Percentiles rank a stretch among this genome's conserved stretches.
Conservation (phyloP, 2,329 filamentous ascomycete genomes). For the Penicillium sp. region DNA sequence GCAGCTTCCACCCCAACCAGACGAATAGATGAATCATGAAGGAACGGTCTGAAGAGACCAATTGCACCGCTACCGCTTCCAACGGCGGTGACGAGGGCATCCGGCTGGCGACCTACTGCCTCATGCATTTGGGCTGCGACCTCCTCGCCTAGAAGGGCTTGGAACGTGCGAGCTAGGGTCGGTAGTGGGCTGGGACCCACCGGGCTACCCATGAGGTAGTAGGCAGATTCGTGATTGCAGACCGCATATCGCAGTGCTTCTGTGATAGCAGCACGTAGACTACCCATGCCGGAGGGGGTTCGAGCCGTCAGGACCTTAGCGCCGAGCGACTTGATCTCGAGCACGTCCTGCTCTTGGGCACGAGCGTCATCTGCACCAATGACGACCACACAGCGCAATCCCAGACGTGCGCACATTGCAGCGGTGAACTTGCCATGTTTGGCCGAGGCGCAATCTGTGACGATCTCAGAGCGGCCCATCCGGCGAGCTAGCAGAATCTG, state of each 20-base stretch:
- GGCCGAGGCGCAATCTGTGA: constrained; percentile 26
- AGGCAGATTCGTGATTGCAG: constrained; percentile 24
- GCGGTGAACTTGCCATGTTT: constrained; percentile 26
- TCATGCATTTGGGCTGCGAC: constrained; percentile 23
- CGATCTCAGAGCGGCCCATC: constrained; percentile 24
- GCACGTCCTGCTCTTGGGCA: constrained; percentile 21
- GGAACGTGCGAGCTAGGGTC: constrained; percentile 26
- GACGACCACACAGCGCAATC: constrained; percentile 20
- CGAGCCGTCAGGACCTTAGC: constrained; percentile 24
- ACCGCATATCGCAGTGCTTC: constrained; percentile 28
- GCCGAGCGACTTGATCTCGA: constrained; percentile 24
- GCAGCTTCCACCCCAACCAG: constrained; percentile 21
- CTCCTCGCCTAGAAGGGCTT: constrained; percentile 26
- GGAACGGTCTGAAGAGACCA: constrained; percentile 24
- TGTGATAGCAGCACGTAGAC: constrained; percentile 26
- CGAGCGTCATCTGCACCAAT: constrained; percentile 25
- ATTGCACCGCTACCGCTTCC: constrained; percentile 24
- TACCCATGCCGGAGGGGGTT: constrained; percentile 23
- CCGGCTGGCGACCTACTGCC: constrained; percentile 18
- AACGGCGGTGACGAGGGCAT: constrained; percentile 25
- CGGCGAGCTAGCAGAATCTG: constrained; percentile 23
- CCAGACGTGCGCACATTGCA: constrained; percentile 23
- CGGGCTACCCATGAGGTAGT: constrained; percentile 27
- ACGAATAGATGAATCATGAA: constrained; percentile 11
- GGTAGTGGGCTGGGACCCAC: constrained; percentile 24